phyloP scores from a whole-genome alignment of 176 grass and related monocot species.

The Bothriochloa decipiens region DNA sequence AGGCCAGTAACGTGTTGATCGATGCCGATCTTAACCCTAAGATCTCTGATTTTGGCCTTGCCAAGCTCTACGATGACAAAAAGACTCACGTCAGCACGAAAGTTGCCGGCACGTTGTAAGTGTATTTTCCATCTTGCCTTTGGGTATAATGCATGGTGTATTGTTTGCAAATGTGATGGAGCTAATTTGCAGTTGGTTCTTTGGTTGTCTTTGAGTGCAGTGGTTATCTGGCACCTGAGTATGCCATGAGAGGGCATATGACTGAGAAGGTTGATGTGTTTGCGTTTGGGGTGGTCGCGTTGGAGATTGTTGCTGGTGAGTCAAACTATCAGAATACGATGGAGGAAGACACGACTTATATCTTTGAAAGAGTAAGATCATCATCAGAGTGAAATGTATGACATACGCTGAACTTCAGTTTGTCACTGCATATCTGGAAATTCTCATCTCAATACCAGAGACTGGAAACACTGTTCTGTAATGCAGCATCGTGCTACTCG shows the following conservation, averaged over 20 bases:
- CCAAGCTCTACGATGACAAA: slow-evolving; percentile 69
- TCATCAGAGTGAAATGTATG: neutral
- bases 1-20: slow-evolving; percentile 74
- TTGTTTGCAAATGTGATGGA: neutral
- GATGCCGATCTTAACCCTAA: slow-evolving; percentile 69
- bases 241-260: slow-evolving; percentile 86
- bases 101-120: slow-evolving; percentile 83
- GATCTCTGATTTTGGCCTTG: slow-evolving; percentile 83
- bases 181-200: neutral
- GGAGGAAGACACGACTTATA: slow-evolving; percentile 43
- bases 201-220: slow-evolving; percentile 31
- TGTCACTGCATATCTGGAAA: neutral
- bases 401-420: neutral
- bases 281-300: slow-evolving; percentile 63
- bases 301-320: slow-evolving; percentile 66
- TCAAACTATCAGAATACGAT: slow-evolving; percentile 44
- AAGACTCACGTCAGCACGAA: slow-evolving; percentile 74
- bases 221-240: slow-evolving; percentile 86
- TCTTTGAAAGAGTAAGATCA: slow-evolving; percentile 67
- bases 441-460: neutral
- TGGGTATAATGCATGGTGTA: neutral
- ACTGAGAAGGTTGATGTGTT: slow-evolving; percentile 86
- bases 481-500: too few relatives aligned
- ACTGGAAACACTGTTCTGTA: neutral
- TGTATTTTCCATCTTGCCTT: neutral